Percentiles rank a stretch among this genome's conserved stretches.
phyloP scores from a whole-genome alignment of 2,329 filamentous ascomycete genomes.

The Trichoderma semiorbis region DNA sequence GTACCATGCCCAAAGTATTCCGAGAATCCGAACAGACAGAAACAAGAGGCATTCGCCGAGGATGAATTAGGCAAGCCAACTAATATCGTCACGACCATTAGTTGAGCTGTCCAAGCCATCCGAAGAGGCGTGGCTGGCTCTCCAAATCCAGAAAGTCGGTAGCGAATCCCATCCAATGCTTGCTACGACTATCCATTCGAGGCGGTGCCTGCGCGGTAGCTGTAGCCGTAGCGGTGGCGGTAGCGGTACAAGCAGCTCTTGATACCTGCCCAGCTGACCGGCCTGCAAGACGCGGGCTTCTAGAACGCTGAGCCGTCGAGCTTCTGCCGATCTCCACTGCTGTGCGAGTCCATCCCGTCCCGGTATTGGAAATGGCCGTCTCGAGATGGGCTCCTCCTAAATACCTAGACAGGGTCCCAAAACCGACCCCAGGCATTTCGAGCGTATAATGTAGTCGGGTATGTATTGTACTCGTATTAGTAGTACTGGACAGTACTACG shows the following conservation, averaged over 20 bases:
- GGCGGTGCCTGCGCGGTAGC: background rate
- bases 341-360: background rate
- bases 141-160: slow-evolving; percentile 28
- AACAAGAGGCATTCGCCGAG: background rate
- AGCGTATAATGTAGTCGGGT: background rate
- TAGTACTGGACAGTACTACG: too few relatives aligned
- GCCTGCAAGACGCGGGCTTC: background rate
- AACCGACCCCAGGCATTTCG: background rate
- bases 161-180: slow-evolving; percentile 27
- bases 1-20: background rate
- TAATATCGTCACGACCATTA: background rate
- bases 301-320: background rate
- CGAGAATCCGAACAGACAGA: background rate
- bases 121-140: background rate
- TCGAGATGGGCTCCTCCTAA: background rate
- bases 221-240: background rate
- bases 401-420: background rate
- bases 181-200: background rate
- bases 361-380: background rate
- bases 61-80: background rate
- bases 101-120: background rate
- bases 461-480: too few relatives aligned
- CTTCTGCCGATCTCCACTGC: background rate
- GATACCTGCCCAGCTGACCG: background rate
- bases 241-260: background rate